phyloP scores from a whole-genome alignment of 495 filamentous ascomycete species.

The Terfezia claveryi region DNA sequence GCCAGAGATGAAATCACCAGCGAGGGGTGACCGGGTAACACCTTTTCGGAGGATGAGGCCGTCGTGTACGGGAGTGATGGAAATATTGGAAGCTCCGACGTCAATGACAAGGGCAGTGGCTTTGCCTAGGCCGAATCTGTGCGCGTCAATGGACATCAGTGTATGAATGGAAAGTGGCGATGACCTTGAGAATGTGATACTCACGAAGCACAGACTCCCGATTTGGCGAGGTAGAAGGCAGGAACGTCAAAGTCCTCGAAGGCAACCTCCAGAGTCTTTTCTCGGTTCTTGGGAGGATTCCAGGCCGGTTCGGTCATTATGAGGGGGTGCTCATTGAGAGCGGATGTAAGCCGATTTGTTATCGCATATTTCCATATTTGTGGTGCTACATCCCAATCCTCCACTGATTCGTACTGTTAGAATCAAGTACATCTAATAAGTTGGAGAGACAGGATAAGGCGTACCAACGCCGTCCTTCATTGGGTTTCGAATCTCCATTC shows the following conservation, averaged over 20 bases:
- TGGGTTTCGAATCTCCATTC: constrained; percentile 68
- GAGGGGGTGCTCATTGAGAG: constrained; percentile 68
- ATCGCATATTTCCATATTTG: constrained; percentile 77
- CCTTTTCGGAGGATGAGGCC: constrained; percentile 83
- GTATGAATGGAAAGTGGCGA: no score
- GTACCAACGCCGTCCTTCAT: constrained; percentile 56
- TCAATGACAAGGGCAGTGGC: constrained; percentile 80
- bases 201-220: constrained; percentile 24
- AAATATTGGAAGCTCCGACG: constrained; percentile 74
- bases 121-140: constrained; percentile 62
- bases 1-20: constrained; percentile 68
- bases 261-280: constrained; percentile 78
- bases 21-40: constrained; percentile 58
- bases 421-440: background rate
- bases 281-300: constrained; percentile 68
- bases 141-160: no score
- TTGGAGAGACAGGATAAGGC: background rate
- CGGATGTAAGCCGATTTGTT: constrained; percentile 57
- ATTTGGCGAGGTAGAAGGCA: constrained; percentile 70
- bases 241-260: constrained; percentile 92
- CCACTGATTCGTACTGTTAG: constrained; percentile 28
- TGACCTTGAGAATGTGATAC: background rate
- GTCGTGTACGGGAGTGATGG: constrained; percentile 79
- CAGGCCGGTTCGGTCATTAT: constrained; percentile 87
- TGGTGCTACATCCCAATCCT: constrained; percentile 86